Conservation (phyloP, 2,329 filamentous ascomycete genomes). For the Aspergillus sp. region DNA sequence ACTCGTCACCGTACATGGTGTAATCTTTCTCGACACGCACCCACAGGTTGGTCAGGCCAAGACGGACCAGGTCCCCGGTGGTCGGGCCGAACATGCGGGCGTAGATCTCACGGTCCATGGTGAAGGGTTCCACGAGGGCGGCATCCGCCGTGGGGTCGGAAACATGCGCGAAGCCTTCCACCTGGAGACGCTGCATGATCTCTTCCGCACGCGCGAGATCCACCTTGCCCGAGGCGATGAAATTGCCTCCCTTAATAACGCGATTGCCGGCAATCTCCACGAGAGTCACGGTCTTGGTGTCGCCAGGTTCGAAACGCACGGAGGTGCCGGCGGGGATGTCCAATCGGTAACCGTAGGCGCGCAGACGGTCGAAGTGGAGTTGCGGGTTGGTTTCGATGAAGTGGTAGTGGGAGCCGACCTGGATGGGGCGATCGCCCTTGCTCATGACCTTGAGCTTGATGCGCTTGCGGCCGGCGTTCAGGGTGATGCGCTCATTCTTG, state of each 20-base stretch:
- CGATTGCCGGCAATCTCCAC: slow-evolving; percentile 82
- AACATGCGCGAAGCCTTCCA: slow-evolving; percentile 74
- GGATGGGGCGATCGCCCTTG: slow-evolving; percentile 83
- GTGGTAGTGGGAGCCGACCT: slow-evolving; percentile 92
- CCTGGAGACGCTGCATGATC: slow-evolving; percentile 65
- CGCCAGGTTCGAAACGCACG: slow-evolving; percentile 89
- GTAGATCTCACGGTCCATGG: slow-evolving; percentile 77
- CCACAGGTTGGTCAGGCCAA: slow-evolving; percentile 86
- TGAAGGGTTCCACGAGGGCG: slow-evolving; percentile 58
- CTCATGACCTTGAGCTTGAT: slow-evolving; percentile 76
- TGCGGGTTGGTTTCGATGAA: slow-evolving; percentile 93
- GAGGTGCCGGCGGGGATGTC: slow-evolving; percentile 91
- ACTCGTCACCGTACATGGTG: slow-evolving; percentile 87
- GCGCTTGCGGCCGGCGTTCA: slow-evolving; percentile 73
- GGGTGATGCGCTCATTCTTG: slow-evolving; percentile 61
- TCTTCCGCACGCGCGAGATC: slow-evolving; percentile 61
- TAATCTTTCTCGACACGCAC: slow-evolving; percentile 83
- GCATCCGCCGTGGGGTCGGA: slow-evolving; percentile 62
- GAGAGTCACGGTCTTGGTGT: slow-evolving; percentile 82
- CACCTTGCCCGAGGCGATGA: slow-evolving; percentile 69
- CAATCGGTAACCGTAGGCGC: slow-evolving; percentile 78
- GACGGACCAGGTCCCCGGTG: slow-evolving; percentile 75
- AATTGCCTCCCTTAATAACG: slow-evolving; percentile 81
- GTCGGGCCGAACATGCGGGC: slow-evolving; percentile 90
- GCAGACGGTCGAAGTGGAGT: slow-evolving; percentile 80